Percentiles rank a stretch among this genome's conserved stretches.
Conservation (phyloP, 2,329 filamentous ascomycete genomes). For the Fusarium nelsonii region DNA sequence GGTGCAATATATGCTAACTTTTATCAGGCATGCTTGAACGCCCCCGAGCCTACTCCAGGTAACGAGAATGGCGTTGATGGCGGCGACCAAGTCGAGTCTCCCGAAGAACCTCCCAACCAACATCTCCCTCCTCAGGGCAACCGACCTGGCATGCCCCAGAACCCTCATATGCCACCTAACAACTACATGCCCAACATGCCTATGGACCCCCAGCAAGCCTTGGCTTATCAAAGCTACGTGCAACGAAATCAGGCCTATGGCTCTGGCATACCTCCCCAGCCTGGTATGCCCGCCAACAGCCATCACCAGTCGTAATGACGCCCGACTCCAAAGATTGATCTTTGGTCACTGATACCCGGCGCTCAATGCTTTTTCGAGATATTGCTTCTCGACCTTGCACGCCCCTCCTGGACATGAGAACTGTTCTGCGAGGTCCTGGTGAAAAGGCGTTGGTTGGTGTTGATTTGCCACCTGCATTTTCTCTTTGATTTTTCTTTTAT, state of each 20-base stretch:
- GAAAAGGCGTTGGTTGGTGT: conserved; percentile 56
- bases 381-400: conserved; percentile 48
- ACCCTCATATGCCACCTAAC: conserved; percentile 69
- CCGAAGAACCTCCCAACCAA: conserved; percentile 85
- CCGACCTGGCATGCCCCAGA: conserved; percentile 74
- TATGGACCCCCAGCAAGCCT: conserved; percentile 80
- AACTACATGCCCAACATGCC: conserved; percentile 74
- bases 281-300: conserved; percentile 84
- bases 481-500: conserved; percentile 42
- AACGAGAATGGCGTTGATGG: conserved; percentile 86
- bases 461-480: conserved; percentile 53
- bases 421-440: conserved; percentile 57
- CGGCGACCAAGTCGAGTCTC: conserved; percentile 83
- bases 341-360: conserved; percentile 68
- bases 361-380: conserved; percentile 65
- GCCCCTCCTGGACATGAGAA: conserved; percentile 46
- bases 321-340: conserved; percentile 36
- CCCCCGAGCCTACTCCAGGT: conserved; percentile 86
- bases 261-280: conserved; percentile 82
- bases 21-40: conserved; percentile 91
- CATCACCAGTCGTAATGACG: conserved; percentile 78
- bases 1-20: conserved; percentile 20
- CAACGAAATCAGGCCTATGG: conserved; percentile 76
- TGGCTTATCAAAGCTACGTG: conserved; percentile 87
- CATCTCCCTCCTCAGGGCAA: conserved; percentile 75